A percentile compares a stretch with the other conserved stretches of the same genome.
Conservation (phyloP, 2,329 filamentous ascomycete genomes). For the Cadophora gregata region DNA sequence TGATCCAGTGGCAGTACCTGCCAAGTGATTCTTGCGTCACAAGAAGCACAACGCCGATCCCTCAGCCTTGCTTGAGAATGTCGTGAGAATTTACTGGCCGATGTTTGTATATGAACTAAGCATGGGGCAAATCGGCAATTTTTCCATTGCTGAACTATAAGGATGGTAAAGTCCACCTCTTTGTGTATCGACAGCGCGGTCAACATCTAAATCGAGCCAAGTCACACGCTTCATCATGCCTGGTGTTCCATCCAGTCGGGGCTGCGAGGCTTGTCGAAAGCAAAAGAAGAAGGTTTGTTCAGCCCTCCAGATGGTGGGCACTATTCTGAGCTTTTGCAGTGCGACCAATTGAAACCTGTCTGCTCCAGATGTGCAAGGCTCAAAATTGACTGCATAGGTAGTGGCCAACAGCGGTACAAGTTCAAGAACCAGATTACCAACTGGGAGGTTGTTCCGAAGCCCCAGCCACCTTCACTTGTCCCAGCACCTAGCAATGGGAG, state of each 20-base stretch:
- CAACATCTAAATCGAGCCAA: background rate
- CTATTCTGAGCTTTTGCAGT: background rate
- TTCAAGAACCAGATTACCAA: slow-evolving; percentile 2
- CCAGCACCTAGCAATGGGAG: background rate
- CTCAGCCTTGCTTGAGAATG: background rate
- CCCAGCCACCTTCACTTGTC: background rate
- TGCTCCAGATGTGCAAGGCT: background rate
- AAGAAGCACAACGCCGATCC: background rate
- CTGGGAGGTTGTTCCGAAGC: background rate
- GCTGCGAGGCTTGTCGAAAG: slow-evolving; percentile 1
- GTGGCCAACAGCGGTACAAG: background rate
- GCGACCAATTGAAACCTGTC: background rate
- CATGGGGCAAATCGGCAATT: background rate
- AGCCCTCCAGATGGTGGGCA: background rate
- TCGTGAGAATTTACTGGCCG: background rate
- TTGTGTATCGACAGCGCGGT: background rate
- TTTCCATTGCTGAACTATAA: background rate
- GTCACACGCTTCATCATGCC: slow-evolving; percentile 3
- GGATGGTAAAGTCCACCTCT: background rate
- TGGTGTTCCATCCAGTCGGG: slow-evolving; percentile 1
- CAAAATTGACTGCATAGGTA: background rate
- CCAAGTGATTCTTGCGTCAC: background rate
- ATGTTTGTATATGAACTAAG: background rate
- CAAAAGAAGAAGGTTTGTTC: slow-evolving; percentile 3
- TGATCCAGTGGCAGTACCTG: background rate